phyloP scores from a whole-genome alignment of 2,329 filamentous ascomycete species.

The Colletotrichum theobromicola region DNA sequence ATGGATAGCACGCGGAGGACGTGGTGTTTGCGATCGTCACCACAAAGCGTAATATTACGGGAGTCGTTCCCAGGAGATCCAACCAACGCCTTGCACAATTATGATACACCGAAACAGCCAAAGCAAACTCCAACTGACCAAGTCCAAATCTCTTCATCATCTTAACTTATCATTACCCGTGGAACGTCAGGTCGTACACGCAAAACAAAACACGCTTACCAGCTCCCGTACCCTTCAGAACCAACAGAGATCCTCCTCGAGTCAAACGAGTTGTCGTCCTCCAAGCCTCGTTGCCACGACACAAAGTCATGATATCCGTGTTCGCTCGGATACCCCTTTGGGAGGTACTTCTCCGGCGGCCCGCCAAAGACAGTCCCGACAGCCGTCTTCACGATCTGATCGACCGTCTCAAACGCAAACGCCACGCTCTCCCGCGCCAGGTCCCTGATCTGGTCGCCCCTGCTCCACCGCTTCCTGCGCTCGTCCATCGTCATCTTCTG shows the following conservation, averaged over 20 bases:
- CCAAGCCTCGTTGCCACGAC: slow-evolving; percentile 7
- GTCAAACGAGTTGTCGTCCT: neutral
- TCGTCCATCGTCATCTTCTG: neutral
- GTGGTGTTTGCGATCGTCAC: accelerated
- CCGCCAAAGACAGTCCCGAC: neutral
- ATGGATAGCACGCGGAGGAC: accelerated
- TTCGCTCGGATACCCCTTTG: neutral
- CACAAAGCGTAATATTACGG: neutral
- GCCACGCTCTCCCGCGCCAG: neutral
- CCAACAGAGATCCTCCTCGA: neutral
- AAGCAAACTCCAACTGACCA: neutral
- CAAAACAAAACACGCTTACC: neutral
- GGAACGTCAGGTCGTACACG: neutral
- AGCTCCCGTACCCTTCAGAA: neutral
- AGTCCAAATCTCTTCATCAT: neutral
- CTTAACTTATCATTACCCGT: neutral
- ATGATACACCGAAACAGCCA: neutral
- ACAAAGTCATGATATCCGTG: slow-evolving; percentile 18
- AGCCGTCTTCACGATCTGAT: neutral
- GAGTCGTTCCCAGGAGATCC: accelerated
- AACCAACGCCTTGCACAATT: neutral
- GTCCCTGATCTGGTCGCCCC: neutral
- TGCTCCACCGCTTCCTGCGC: neutral
- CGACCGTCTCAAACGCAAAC: neutral
- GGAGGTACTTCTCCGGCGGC: neutral